phyloP scores from a whole-genome alignment of 1,284 basidiomycete genomes.

The Trichosporon sp. region DNA sequence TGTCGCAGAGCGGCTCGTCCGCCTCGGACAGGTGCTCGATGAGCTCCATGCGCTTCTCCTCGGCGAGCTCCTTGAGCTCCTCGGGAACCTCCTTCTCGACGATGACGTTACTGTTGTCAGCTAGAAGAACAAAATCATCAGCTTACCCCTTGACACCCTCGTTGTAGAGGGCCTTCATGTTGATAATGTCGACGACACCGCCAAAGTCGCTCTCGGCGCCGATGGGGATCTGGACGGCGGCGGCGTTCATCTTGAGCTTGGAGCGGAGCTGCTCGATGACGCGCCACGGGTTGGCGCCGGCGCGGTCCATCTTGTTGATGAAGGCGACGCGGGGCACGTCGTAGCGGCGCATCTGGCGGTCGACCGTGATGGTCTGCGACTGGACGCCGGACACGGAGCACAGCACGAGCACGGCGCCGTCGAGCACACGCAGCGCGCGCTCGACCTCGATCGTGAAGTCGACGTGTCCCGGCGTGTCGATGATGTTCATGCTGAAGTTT shows the following conservation, averaged over 20 bases:
- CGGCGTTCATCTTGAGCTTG: constrained; percentile 88
- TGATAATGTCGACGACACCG: constrained; percentile 89
- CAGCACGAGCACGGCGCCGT: constrained; percentile 92
- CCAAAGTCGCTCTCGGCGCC: constrained; percentile 82
- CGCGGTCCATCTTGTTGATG: constrained; percentile 99
- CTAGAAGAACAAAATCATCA: too few species aligned
- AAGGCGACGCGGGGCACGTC: constrained; percentile 93
- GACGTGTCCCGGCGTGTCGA: constrained; percentile 98
- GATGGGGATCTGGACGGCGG: constrained; percentile 95
- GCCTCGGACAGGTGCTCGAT: constrained; percentile 95
- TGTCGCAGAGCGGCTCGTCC: constrained; percentile 88
- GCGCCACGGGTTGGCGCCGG: constrained; percentile 94
- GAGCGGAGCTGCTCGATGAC: constrained; percentile 87
- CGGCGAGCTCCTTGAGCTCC: constrained; percentile 65
- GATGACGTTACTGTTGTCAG: constrained; percentile 60
- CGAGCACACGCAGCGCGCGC: constrained; percentile 89
- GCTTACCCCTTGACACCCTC: constrained; percentile 87
- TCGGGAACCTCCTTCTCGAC: constrained; percentile 85
- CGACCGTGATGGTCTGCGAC: constrained; percentile 98
- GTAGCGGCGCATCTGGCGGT: constrained; percentile 97
- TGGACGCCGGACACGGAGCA: constrained; percentile 97
- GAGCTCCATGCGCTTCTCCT: constrained; percentile 80
- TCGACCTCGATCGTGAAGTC: constrained; percentile 99
- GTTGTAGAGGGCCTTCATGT: constrained; percentile 94
- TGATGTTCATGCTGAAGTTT: constrained; percentile 94